Evolutionary conservation across 306 rosid species (phyloP), one percentile per base, ranked within the genome.

Genomic region (Rubus parviflorus): DNA sequence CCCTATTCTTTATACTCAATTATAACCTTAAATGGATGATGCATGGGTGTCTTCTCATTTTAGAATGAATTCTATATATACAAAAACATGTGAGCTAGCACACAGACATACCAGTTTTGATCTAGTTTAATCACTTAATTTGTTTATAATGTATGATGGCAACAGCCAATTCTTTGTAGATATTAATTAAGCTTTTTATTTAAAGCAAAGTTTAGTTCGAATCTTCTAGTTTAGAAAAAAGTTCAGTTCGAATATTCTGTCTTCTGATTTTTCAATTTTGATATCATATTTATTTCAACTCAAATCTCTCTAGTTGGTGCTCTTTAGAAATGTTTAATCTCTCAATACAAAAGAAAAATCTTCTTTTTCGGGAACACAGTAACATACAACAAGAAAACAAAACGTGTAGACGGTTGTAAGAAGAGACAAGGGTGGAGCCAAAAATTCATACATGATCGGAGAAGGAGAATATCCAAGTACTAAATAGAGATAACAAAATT

Each of bases 11-110:
- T 73, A 42, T 56, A 40, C 19, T 40, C 67, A 56, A 38, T 14
- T 40, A 58, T 73, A 22, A 41, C 65, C 75, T 56, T 20, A 45
- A 43, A 43, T 73, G 77, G 77, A 57, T 57, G 68, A 58, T 56
- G 67, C 67, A 40, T 40, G 46, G 8, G 15, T 41, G 15, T 58
- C 53, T 73, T 42, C 45, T 15, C 43, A 1, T 15, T 15, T 73
- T 42, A 42, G 16, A 73, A 25, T 58, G 68, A n/a, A 56, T 40
- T 72, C 47, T 20, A 23, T 30, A 30, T 30, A 45, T 43, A 11
- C 38, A 53, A 38, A 14, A n/a, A 54, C 40, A 12, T 40, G 66
- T 30, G 51, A 53, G 62, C 66, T 53, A 17, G 47, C 51, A 22
- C 40, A 42, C 12, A 56, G 41, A 41, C 43, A 41, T 8, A 42